Evolutionary conservation across 352 stramenopile species (phyloP), one percentile per base, ranked within the genome.

Genomic region (Phytopythium helicoides): DNA sequence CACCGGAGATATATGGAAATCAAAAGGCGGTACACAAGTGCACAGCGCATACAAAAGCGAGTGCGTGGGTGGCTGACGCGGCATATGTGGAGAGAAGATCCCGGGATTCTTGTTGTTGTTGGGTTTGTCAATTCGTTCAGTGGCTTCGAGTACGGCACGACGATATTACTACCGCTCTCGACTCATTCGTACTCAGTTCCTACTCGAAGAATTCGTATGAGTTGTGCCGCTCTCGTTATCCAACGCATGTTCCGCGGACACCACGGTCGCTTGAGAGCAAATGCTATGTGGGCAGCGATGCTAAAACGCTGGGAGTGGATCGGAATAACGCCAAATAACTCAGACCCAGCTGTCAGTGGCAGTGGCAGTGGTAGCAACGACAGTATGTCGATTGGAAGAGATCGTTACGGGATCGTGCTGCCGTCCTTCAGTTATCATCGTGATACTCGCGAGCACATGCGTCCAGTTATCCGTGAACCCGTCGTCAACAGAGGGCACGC

Each of bases 241-340:
- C 81, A 92, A 45, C 74, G 74, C 3, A 42, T 76, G 11, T 86
- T 75, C 25, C 66, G 79, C 36, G 79, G 78, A 4, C 64, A 75
- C 41, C 21, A 71, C 4, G 76, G 73, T n/a, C 76, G 79, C n/a
- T 38, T 92, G 7, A 21, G 37, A 1, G 78, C 76, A 8, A 92
- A 88, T 58, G 60, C 72, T n/a, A 48, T 51, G n/a, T 89, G 81
- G 81, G 61, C 67, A n/a, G 62, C 39, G 6, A 92, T 89, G 75
- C 47, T 89, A n/a, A 74, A 64, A 45, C 66, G 76, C 18, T 92
- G 81, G 81, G 66, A 89, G 52, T 92, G 81, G 81, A 66, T 92
- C 40, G 66, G 70, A 8, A 70, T 89, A 15, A 65, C 55, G 9
- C 39, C 59, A 7, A 68, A 40, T 15, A 55, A 71, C 44, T n/a